Percentiles rank a stretch among this genome's conserved stretches.
These are phyloP conservation scores for Apiotrichum veenhuisii DNA, from an alignment of 1,284 basidiomycete genomes.

Conservation along the genomic window DNA sequence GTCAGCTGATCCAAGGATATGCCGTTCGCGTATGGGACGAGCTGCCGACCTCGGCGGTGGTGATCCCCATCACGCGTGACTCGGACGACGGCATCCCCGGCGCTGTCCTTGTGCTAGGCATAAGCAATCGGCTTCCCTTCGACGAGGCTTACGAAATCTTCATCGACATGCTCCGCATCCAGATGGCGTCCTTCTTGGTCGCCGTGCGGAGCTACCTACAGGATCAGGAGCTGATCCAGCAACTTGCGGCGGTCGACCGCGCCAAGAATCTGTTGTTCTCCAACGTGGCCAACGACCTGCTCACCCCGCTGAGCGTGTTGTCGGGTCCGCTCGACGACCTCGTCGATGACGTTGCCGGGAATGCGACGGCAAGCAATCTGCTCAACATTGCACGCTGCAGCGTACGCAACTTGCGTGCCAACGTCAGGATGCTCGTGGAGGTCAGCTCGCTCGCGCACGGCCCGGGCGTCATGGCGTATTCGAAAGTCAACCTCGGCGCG, in stretches of 20 bases:
- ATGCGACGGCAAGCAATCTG: not conserved
- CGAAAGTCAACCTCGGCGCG: constrained; percentile 43
- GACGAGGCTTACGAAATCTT: constrained; percentile 25
- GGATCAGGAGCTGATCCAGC: constrained; percentile 41
- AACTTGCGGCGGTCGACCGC: constrained; percentile 48
- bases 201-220: constrained; percentile 27
- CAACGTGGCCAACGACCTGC: constrained; percentile 45
- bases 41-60: constrained; percentile 43
- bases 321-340: constrained; percentile 41
- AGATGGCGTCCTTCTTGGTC: constrained; percentile 15
- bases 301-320: constrained; percentile 49
- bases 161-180: constrained; percentile 14
- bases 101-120: constrained; percentile 46
- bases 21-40: constrained; percentile 46
- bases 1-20: constrained; percentile 33
- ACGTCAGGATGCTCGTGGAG: constrained; percentile 45
- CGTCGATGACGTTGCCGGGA: constrained; percentile 25
- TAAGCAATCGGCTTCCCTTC: constrained; percentile 44
- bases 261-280: constrained; percentile 46
- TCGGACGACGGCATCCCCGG: constrained; percentile 37
- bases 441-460: constrained; percentile 43
- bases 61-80: constrained; percentile 47
- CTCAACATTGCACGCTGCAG: constrained; percentile 43
- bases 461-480: constrained; percentile 41
- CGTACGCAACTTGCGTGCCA: constrained; percentile 18